Evolutionary conservation across 352 stramenopile genomes (phyloP).

Genomic region (Thraustochytrium sp.): DNA sequence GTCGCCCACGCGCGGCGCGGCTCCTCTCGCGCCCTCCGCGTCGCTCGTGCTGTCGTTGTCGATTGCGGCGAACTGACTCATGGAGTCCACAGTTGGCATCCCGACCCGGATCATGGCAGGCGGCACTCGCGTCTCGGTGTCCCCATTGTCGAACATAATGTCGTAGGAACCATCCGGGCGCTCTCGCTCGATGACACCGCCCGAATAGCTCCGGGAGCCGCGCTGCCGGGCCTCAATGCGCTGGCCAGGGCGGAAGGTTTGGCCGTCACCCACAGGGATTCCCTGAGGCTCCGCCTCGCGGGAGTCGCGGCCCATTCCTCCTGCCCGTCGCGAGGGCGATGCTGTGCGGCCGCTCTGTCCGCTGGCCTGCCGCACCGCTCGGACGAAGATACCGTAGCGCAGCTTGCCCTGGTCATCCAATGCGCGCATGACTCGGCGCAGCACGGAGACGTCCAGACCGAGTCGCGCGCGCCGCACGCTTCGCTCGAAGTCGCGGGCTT

Average conservation of each 20-base stretch:
- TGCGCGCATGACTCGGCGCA: not conserved
- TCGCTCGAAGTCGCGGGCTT: not conserved
- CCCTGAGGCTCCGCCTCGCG: not conserved
- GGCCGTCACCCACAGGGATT: not conserved
- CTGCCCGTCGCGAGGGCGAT: not conserved
- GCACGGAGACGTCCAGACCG: not conserved
- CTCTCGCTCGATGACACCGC: slow-evolving; percentile 57
- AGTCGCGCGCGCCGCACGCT: slow-evolving; percentile 22
- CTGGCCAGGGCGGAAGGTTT: not conserved
- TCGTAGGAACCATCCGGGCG: slow-evolving; percentile 61
- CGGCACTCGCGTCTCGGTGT: slow-evolving; percentile 53
- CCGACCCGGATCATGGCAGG: not conserved
- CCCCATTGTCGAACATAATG: slow-evolving; percentile 60
- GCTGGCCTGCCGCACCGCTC: not conserved
- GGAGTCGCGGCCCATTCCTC: not conserved
- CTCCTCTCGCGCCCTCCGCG: not conserved
- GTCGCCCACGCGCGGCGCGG: slow-evolving; percentile 48
- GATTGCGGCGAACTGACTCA: not conserved
- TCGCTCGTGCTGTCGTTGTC: not conserved
- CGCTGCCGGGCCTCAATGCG: slow-evolving; percentile 2
- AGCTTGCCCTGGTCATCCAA: not conserved
- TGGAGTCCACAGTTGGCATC: not conserved
- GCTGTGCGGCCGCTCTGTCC: not conserved
- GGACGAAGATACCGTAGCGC: slow-evolving; percentile 6
- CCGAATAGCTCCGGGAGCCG: slow-evolving; percentile 58